Evolutionary conservation across 1,139 yeast genomes (phyloP), one percentile per base, ranked within the genome.

Genomic region (Candida mesenterica): DNA sequence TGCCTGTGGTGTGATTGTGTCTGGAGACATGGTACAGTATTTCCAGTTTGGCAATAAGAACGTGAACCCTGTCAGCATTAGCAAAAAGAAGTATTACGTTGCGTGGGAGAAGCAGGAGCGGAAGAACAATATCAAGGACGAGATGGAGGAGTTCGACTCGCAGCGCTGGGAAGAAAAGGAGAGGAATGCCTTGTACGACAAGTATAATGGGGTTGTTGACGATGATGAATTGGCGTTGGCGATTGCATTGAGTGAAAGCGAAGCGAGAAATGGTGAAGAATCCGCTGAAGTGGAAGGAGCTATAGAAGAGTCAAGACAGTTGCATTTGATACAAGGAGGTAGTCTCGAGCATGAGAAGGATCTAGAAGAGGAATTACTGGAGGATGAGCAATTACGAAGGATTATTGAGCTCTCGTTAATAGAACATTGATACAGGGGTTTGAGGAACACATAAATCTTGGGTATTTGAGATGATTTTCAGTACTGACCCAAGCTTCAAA

Each of bases 1-100:
- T 8, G 63, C 77, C 2, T 68, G 68, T 39, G 90, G 89, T 1
- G 52, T 79, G 2, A 60, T 80, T 3, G 62, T 72, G 1, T 71
- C 79, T 36, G 81, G 80, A 3, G 74, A 79, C 15, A 62, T 75
- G 1, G 60, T 81, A 1, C 88, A 82, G 48, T 79, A 75, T 49
- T 81, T 82, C 51, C 77, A 77, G 44, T 72, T 77, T 56, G 92
- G 90, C 9, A 51, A 52, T 22, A 47, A 45, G 8, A 24, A 14
- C 6, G 9, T 27, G 7, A 6, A 8, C 15, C 12, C 15, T 3
- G 15, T 14, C 8, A 24, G 15, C n/a, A 4, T 7, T 13, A 14
- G 25, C 15, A 49, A 48, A 37, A 55, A 54, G 39, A 55, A 51
- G 40, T 44, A 45, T 23, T 44, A 46, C 3, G 50, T 55, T 13